Percentiles rank a stretch among this genome's conserved stretches.
Evolutionary conservation across 441 rosid species (phyloP).

Genomic region (Bruguiera hainesii): DNA sequence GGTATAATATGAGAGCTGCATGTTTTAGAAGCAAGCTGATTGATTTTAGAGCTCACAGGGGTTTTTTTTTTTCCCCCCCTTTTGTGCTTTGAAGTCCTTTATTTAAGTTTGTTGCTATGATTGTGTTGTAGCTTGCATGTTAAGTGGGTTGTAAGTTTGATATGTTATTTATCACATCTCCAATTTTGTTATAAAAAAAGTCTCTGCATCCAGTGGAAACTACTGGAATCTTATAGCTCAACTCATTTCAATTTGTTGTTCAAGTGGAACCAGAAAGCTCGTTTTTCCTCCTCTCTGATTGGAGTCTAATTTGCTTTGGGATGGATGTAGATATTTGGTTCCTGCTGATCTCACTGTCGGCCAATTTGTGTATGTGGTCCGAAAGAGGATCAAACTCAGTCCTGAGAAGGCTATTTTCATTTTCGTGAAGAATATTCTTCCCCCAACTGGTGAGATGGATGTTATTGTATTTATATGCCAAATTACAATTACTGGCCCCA

Average conservation of each 20-base stretch:
- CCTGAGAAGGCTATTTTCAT: constrained; percentile 95
- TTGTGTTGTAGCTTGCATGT: too few species aligned
- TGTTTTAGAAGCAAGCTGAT: too few species aligned
- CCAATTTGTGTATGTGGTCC: constrained; percentile 86
- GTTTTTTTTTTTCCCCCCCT: too few species aligned
- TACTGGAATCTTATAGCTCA: too few species aligned
- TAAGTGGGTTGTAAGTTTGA: too few species aligned
- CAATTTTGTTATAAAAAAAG: too few species aligned
- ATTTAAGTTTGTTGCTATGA: too few species aligned
- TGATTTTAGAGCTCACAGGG: too few species aligned
- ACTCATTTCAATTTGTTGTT: neutral
- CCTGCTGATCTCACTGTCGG: constrained; percentile 96
- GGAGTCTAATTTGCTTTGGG: neutral
- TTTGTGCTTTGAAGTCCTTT: too few species aligned
- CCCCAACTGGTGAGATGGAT: constrained; percentile 68
- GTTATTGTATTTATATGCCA: neutral
- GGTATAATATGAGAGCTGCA: too few species aligned
- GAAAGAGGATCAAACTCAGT: constrained; percentile 96
- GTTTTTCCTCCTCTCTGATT: neutral
- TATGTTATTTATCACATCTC: too few species aligned
- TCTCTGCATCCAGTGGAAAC: too few species aligned
- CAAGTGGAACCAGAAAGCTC: neutral
- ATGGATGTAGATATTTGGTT: constrained; percentile 67
- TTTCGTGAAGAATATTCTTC: constrained; percentile 78
- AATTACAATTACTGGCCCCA: neutral